Evolutionary conservation across 106 monocot genomes (phyloP).

Genomic region (Platanthera guangdongensis): DNA sequence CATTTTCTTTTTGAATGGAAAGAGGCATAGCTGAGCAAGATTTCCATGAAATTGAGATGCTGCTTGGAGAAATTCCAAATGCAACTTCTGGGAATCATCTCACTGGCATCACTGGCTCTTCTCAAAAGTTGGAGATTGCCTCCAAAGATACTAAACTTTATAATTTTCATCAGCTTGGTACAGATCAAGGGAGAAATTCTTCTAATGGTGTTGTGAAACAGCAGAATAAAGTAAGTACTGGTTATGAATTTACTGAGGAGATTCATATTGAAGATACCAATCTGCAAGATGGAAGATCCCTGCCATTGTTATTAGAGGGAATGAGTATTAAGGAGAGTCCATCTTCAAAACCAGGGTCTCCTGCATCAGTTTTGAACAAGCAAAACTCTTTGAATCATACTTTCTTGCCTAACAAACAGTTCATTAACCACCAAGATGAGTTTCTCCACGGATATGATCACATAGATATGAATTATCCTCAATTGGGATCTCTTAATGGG

Average conservation of each 20-base stretch:
- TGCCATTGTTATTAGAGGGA: slow-evolving; percentile 11
- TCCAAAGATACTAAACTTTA: slow-evolving; percentile 1
- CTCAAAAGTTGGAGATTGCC: background rate
- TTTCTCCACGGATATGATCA: background rate
- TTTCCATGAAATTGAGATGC: slow-evolving; percentile 11
- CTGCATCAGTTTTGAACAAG: slow-evolving; percentile 1
- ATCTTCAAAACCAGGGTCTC: slow-evolving; percentile 1
- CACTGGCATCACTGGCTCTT: background rate
- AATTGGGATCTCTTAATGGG: background rate
- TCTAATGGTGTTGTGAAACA: slow-evolving; percentile 1
- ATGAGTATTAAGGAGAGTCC: slow-evolving; percentile 15
- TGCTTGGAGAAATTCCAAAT: slow-evolving; percentile 19
- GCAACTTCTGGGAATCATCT: slow-evolving; percentile 14
- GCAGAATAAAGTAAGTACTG: slow-evolving; percentile 2
- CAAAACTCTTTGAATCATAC: background rate
- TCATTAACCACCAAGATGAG: background rate
- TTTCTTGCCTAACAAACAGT: slow-evolving; percentile 4
- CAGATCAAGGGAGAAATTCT: background rate
- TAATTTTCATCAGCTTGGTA: slow-evolving; percentile 4
- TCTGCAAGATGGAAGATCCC: slow-evolving; percentile 6
- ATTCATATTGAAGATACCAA: background rate
- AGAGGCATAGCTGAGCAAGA: slow-evolving; percentile 8
- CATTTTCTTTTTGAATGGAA: slow-evolving; percentile 15
- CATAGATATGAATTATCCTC: background rate
- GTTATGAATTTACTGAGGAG: slow-evolving; percentile 2